phyloP scores from a whole-genome alignment of 2,329 filamentous ascomycete species.

The Talaromyces piceae region DNA sequence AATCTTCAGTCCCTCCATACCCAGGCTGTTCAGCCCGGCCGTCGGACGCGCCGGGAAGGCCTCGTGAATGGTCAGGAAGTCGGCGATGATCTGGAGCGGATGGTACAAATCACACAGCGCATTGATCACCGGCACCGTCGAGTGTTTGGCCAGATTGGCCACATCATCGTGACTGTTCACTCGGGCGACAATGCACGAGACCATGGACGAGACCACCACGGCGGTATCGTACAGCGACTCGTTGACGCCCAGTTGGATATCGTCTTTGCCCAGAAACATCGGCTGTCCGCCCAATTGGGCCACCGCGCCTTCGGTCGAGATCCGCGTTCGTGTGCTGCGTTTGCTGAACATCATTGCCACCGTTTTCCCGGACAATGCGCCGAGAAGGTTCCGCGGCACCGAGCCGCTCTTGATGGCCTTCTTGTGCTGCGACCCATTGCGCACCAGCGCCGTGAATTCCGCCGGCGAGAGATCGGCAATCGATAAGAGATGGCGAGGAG shows the following conservation, averaged over 20 bases:
- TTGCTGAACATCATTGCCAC: constrained; percentile 97
- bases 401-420: constrained; percentile 63
- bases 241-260: constrained; percentile 92
- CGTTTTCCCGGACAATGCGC: constrained; percentile 64
- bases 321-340: constrained; percentile 82
- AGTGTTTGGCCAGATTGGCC: constrained; percentile 60
- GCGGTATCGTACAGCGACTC: constrained; percentile 92
- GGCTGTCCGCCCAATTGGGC: constrained; percentile 83
- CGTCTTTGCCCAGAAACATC: constrained; percentile 93
- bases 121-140: constrained; percentile 75
- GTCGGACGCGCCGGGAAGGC: constrained; percentile 50
- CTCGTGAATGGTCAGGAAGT: constrained; percentile 86
- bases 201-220: constrained; percentile 89
- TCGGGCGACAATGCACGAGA: constrained; percentile 71
- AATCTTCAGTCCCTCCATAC: constrained; percentile 76
- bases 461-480: constrained; percentile 74
- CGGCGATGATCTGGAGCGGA: constrained; percentile 87
- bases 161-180: constrained; percentile 73
- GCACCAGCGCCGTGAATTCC: constrained; percentile 75
- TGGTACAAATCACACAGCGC: constrained; percentile 86
- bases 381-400: constrained; percentile 52
- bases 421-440: constrained; percentile 74
- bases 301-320: constrained; percentile 88
- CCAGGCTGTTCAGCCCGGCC: constrained; percentile 45
- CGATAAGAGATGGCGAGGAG: constrained; percentile 81